A percentile compares a stretch with the other conserved stretches of the same genome.
These are phyloP conservation scores for Prunus mira DNA, from an alignment of 306 rosid species.

Conservation along the genomic window DNA sequence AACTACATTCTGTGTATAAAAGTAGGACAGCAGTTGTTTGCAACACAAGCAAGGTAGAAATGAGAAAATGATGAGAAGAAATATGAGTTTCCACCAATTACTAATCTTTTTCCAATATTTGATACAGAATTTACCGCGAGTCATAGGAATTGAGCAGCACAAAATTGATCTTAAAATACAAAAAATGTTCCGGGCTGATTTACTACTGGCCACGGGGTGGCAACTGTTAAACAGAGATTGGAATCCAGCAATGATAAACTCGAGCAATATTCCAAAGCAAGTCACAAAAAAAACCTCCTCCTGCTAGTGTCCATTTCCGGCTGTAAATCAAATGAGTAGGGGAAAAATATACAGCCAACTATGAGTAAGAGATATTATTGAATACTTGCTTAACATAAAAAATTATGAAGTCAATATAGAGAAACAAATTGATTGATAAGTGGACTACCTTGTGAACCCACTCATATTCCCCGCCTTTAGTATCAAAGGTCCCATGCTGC, in stretches of 20 bases:
- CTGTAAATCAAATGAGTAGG: slow-evolving; percentile 40
- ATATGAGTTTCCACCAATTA: neutral
- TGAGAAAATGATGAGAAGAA: slow-evolving; percentile 10
- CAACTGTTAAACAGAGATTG: slow-evolving; percentile 12
- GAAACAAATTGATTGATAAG: slow-evolving; percentile 3
- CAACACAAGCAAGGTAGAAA: slow-evolving; percentile 10
- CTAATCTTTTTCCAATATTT: neutral
- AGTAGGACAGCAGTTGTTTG: neutral
- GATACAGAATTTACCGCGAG: slow-evolving; percentile 3
- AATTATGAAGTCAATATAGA: slow-evolving; percentile 5
- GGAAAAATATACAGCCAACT: slow-evolving; percentile 6
- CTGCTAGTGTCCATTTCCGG: slow-evolving; percentile 98
- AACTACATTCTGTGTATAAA: slow-evolving; percentile 17
- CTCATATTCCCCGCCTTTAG: slow-evolving; percentile 83
- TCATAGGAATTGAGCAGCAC: neutral
- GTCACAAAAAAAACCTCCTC: slow-evolving; percentile 87
- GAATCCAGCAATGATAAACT: slow-evolving; percentile 9
- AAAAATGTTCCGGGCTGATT: slow-evolving; percentile 11
- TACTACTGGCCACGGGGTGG: neutral
- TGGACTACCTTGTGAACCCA: slow-evolving; percentile 91
- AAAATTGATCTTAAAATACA: neutral
- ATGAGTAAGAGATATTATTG: neutral
- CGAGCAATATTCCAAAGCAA: slow-evolving; percentile 24
- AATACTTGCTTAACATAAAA: neutral
- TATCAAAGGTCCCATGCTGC: slow-evolving; percentile 87